Base-by-base conservation (phyloP, 1,284 basidiomycete genomes). In the Papiliotrema nemorosa region DNA sequence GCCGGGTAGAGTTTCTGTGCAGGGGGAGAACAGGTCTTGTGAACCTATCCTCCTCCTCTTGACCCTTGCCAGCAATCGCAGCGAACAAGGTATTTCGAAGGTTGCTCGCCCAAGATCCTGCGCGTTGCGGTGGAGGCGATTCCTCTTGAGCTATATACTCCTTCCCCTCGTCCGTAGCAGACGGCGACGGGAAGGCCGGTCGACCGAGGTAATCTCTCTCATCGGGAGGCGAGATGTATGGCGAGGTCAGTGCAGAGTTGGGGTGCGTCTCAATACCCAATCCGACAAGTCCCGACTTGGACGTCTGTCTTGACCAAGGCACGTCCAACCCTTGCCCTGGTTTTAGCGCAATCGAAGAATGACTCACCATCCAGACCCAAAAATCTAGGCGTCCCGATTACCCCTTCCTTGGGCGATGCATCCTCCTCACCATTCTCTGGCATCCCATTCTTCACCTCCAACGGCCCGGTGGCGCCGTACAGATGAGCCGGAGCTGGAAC, bases 61-160 rank as follows among this genome's bases (percentile, higher is more conserved):
- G 22, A 1, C 40, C 29, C 5, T 43, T 47, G 6, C 53, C 58
- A 9, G 54, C 51, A 34, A 66, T 66, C 6, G 63, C 63, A 12
- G 60, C 57, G 37, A 63, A 62, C 18, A 66, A 44, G 5, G 63
- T 59, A 21, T 46, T 50, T 16, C 63, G 53, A n/a, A 66, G 55
- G 50, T 66, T 66, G 40, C 54, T 50, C 2, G 63, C 62, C 63
- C 63, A 66, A 1, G 59, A 62, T 10, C 57, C 53, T 27, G 60
- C 55, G 33, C 55, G 47, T 26, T 46, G 51, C 1, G 57, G 61
- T 16, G 56, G 53, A 10, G 44, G 33, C 24, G 54, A 55, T 5
- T 20, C 35, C 35, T 36, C 39, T 33, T 33, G 44, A 21, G 31
- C 34, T n/a, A 3, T 46, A 46, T 43, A 41, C 26, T 35, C n/a